phyloP scores from a whole-genome alignment of 2,329 filamentous ascomycete genomes.

The Fusarium tanahbumbuense region DNA sequence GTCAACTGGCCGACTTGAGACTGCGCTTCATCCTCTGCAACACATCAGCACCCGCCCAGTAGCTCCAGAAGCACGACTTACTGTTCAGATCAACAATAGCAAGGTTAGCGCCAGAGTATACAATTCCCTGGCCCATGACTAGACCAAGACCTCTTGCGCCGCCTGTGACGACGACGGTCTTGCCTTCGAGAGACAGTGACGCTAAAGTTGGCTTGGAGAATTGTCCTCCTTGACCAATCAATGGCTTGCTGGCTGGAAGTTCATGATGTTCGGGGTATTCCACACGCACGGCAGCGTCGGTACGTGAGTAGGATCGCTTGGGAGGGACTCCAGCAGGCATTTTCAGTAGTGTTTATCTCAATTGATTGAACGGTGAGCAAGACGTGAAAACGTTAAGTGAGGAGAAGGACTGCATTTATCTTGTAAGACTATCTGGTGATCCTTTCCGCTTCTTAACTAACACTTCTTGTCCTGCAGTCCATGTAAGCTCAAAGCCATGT shows the following conservation, averaged over 20 bases:
- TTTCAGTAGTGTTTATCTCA: not conserved
- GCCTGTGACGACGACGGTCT: conserved; percentile 86
- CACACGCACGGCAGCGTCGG: conserved; percentile 80
- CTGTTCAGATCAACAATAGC: conserved; percentile 95
- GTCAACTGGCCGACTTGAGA: conserved; percentile 79
- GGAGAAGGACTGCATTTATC: conserved; percentile 3
- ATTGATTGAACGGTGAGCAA: not conserved
- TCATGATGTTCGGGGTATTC: conserved; percentile 81
- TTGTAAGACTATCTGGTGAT: not conserved
- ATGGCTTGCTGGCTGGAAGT: conserved; percentile 75
- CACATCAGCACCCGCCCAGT: conserved; percentile 4
- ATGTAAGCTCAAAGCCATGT: not conserved
- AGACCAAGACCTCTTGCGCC: conserved; percentile 89
- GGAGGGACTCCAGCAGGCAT: conserved; percentile 33
- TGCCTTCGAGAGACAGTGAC: conserved; percentile 85
- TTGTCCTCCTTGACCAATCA: conserved; percentile 79
- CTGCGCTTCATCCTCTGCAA: conserved; percentile 81
- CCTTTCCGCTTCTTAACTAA: not conserved
- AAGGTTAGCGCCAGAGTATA: conserved; percentile 86
- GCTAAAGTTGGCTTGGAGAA: conserved; percentile 87
- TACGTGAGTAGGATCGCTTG: conserved; percentile 71
- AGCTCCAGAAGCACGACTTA: conserved; percentile 57
- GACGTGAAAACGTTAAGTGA: rapidly evolving
- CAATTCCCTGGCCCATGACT: conserved; percentile 91
- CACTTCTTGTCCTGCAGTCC: not conserved